A percentile compares a stretch with the other conserved stretches of the same genome.
Conservation (phyloP, 2,329 filamentous ascomycete genomes). For the Alternaria gaisen region DNA sequence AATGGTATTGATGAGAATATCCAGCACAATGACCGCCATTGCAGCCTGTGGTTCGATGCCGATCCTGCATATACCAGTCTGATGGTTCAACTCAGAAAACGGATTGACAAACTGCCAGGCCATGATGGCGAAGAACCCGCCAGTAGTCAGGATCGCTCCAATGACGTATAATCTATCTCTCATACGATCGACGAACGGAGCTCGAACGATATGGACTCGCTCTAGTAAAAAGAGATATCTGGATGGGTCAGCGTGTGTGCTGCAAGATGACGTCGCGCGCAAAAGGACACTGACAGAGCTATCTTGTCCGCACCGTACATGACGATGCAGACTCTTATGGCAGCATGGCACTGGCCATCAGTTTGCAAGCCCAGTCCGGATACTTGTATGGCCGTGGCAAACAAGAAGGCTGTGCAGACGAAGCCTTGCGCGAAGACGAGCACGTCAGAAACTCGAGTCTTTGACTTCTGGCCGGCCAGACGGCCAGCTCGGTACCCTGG, state of each 20-base stretch:
- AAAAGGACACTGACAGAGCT: constrained; percentile 25
- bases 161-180: constrained; percentile 45
- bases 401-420: constrained; percentile 34
- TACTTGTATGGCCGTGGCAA: constrained; percentile 36
- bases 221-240: constrained; percentile 52
- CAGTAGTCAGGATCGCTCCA: constrained; percentile 29
- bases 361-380: constrained; percentile 40
- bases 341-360: constrained; percentile 38
- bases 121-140: constrained; percentile 34
- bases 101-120: constrained; percentile 37
- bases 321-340: constrained; percentile 48
- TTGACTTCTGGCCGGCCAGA: constrained; percentile 18
- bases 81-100: constrained; percentile 31
- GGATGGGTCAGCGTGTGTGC: constrained; percentile 2
- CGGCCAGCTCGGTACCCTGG: constrained; percentile 33
- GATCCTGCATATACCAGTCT: constrained; percentile 46
- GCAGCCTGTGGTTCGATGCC: constrained; percentile 43
- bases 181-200: constrained; percentile 36
- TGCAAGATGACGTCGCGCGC: not conserved
- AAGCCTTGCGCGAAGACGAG: constrained; percentile 32
- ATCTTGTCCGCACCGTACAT: constrained; percentile 49
- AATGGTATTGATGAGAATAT: constrained; percentile 44
- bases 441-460: constrained; percentile 23
- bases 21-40: constrained; percentile 43
- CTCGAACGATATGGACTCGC: constrained; percentile 47